These are phyloP conservation scores for Ceratocystis cubensis DNA, from an alignment of 2,329 filamentous ascomycete species.

Conservation along the genomic window DNA sequence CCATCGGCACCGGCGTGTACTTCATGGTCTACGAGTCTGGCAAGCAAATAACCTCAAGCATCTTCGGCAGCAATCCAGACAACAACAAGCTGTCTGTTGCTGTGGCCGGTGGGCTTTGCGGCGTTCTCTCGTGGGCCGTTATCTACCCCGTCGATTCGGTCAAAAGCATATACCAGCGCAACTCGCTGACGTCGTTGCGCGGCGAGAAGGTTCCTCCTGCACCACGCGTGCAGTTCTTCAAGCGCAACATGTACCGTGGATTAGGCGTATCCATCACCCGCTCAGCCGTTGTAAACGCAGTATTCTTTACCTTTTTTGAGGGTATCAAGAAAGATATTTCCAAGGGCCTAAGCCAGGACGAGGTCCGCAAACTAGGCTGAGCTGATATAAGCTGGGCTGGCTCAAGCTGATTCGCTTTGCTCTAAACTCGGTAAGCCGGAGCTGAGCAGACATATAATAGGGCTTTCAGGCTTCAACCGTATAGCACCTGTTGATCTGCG, in stretches of 20 bases:
- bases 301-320: slow-evolving; percentile 84
- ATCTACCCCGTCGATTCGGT: slow-evolving; percentile 67
- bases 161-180: slow-evolving; percentile 76
- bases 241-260: slow-evolving; percentile 67
- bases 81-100: slow-evolving; percentile 62
- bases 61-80: slow-evolving; percentile 16
- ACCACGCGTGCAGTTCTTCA: slow-evolving; percentile 67
- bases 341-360: not conserved
- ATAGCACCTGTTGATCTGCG: too few species aligned
- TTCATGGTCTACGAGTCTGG: slow-evolving; percentile 82
- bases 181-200: slow-evolving; percentile 57
- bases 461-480: too few species aligned
- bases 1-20: slow-evolving; percentile 71
- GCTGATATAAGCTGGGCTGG: not conserved
- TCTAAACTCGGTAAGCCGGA: not conserved
- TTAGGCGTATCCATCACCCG: slow-evolving; percentile 72
- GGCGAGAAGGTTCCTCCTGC: slow-evolving; percentile 51
- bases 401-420: too few species aligned
- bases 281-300: slow-evolving; percentile 71
- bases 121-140: slow-evolving; percentile 69
- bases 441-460: slow-evolving; percentile 25
- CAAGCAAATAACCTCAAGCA: slow-evolving; percentile 53
- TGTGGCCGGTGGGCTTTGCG: slow-evolving; percentile 66
- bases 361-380: slow-evolving; percentile 26
- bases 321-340: slow-evolving; percentile 58